phyloP scores from a whole-genome alignment of 352 stramenopile species.

The Thraustotheca clavata region DNA sequence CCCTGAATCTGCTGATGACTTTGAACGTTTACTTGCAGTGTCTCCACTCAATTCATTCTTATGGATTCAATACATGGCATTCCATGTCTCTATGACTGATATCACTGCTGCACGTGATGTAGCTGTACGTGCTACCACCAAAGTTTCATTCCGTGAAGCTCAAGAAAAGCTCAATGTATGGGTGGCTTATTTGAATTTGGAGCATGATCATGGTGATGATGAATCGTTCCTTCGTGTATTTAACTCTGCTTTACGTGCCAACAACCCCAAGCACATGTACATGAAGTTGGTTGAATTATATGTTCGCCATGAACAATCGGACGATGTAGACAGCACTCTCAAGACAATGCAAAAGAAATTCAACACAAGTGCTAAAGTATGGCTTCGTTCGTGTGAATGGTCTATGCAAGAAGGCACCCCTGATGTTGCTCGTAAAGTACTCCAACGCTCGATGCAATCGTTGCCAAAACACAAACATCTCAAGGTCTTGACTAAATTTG shows the following conservation, averaged over 20 bases:
- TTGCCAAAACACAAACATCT: slow-evolving; percentile 93
- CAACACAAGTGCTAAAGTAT: slow-evolving; percentile 83
- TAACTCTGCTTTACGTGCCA: slow-evolving; percentile 87
- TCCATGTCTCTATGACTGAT: slow-evolving; percentile 93
- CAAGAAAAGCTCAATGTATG: slow-evolving; percentile 97
- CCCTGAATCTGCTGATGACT: slow-evolving; percentile 90
- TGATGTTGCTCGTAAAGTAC: slow-evolving; percentile 70
- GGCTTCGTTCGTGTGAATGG: slow-evolving; percentile 81
- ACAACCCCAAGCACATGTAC: slow-evolving; percentile 94
- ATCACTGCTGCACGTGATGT: slow-evolving; percentile 89
- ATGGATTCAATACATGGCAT: slow-evolving; percentile 98
- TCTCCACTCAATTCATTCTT: slow-evolving; percentile 93
- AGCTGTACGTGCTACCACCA: slow-evolving; percentile 86
- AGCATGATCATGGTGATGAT: slow-evolving; percentile 93
- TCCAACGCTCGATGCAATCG: slow-evolving; percentile 89
- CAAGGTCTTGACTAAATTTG: slow-evolving; percentile 92
- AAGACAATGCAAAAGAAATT: slow-evolving; percentile 90
- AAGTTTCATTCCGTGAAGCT: slow-evolving; percentile 93
- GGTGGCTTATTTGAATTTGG: slow-evolving; percentile 92
- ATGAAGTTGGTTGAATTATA: slow-evolving; percentile 92
- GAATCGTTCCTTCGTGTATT: slow-evolving; percentile 87
- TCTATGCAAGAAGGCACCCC: slow-evolving; percentile 64
- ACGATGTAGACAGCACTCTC: slow-evolving; percentile 66
- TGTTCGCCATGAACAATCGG: slow-evolving; percentile 47
- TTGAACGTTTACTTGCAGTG: slow-evolving; percentile 91